A percentile compares a stretch with the other conserved stretches of the same genome.
Evolutionary conservation across 2,329 filamentous ascomycete genomes (phyloP).

Genomic region (Pezicula carpinea): DNA sequence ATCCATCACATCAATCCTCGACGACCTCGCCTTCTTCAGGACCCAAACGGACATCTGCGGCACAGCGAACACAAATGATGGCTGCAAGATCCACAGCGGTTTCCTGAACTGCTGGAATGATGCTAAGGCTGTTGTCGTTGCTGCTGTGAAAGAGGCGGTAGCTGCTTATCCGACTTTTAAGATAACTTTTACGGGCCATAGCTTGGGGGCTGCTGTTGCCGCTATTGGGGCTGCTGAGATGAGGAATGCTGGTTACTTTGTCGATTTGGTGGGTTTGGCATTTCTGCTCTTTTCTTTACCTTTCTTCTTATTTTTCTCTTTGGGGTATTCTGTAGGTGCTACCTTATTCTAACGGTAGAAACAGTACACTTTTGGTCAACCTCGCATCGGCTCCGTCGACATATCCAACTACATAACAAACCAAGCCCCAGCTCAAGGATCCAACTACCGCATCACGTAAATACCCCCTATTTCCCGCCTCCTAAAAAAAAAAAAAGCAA

Average conservation of each 20-base stretch:
- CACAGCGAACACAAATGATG: slow-evolving; percentile 8
- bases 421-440: slow-evolving; percentile 29
- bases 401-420: slow-evolving; percentile 24
- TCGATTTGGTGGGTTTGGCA: slow-evolving; percentile 18
- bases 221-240: slow-evolving; percentile 22
- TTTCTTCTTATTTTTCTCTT: neutral
- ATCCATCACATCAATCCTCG: slow-evolving; percentile 4
- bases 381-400: slow-evolving; percentile 24
- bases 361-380: slow-evolving; percentile 27
- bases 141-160: slow-evolving; percentile 11
- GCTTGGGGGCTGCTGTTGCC: slow-evolving; percentile 27
- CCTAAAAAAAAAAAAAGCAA: no score
- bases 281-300: neutral
- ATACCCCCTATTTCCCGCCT: neutral
- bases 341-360: neutral
- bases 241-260: slow-evolving; percentile 13
- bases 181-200: slow-evolving; percentile 26
- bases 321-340: neutral
- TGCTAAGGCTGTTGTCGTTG: slow-evolving; percentile 12
- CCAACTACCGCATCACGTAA: slow-evolving; percentile 54
- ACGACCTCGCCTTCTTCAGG: slow-evolving; percentile 6
- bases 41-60: slow-evolving; percentile 10
- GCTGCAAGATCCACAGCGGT: slow-evolving; percentile 22
- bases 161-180: slow-evolving; percentile 17
- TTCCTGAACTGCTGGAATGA: slow-evolving; percentile 19